Evolutionary conservation across 1,139 yeast genomes (phyloP).

Genomic region (Neolecta irregularis): DNA sequence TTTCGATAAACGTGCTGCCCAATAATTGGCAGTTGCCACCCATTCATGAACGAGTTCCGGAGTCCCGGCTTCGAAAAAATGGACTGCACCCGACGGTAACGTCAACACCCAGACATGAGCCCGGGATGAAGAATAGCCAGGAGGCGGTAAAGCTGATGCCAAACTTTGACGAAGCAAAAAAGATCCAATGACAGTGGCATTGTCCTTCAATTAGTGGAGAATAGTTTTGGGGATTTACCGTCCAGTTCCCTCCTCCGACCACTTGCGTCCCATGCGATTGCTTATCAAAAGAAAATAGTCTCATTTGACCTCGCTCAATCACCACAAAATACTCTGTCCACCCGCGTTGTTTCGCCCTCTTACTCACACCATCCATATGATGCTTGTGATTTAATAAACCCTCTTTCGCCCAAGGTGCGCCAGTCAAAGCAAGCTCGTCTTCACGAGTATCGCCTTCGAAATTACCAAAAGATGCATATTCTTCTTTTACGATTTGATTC

Average conservation of each 20-base stretch:
- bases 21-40: constrained; percentile 67
- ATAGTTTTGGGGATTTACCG: constrained; percentile 16
- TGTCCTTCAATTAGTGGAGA: constrained; percentile 13
- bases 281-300: constrained; percentile 20
- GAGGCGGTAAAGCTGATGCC: constrained; percentile 16
- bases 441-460: constrained; percentile 27
- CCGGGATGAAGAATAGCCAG: constrained; percentile 18
- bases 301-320: constrained; percentile 24
- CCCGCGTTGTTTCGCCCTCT: constrained; percentile 20
- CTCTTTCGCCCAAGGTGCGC: constrained; percentile 70
- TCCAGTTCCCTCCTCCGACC: constrained; percentile 58
- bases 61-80: constrained; percentile 39
- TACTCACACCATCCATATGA: constrained; percentile 22
- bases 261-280: constrained; percentile 12
- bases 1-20: constrained; percentile 77
- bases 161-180: constrained; percentile 23
- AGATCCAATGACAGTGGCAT: constrained; percentile 23
- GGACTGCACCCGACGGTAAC: constrained; percentile 24
- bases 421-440: constrained; percentile 45
- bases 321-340: constrained; percentile 24
- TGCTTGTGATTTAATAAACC: constrained; percentile 46
- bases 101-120: constrained; percentile 21
- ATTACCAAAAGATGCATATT: constrained; percentile 6
- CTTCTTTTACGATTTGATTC: constrained; percentile 21
- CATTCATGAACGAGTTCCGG: constrained; percentile 54